phyloP scores from a whole-genome alignment of 2,329 filamentous ascomycete genomes.

The Pyricularia grisea region DNA sequence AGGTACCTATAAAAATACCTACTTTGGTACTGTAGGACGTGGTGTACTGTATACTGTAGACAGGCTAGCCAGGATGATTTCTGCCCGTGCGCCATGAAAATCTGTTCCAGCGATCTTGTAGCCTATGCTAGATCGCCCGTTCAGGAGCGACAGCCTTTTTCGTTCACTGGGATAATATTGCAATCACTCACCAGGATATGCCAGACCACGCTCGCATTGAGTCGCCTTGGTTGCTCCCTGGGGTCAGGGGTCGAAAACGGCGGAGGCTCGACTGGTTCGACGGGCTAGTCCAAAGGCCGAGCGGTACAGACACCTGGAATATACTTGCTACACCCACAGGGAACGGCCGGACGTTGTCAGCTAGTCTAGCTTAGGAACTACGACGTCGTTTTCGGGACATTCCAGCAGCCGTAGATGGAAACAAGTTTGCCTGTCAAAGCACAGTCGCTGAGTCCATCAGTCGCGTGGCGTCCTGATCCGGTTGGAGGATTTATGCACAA shows the following conservation, averaged over 20 bases:
- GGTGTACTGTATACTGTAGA: not conserved
- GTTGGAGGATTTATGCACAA: not conserved
- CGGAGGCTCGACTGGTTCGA: not conserved
- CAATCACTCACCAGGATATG: not conserved
- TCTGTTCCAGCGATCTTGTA: not conserved
- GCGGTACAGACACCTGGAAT: not conserved
- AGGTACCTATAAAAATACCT: not conserved
- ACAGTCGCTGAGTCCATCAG: not conserved
- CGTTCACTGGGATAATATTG: not conserved
- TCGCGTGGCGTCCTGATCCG: not conserved
- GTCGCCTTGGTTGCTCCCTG: not conserved
- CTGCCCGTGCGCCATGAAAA: not conserved
- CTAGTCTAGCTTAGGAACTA: not conserved
- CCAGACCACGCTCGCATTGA: not conserved
- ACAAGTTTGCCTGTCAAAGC: not conserved
- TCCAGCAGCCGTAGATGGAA: not conserved
- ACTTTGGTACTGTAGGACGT: not conserved
- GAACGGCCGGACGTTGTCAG: not conserved
- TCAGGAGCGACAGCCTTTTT: not conserved
- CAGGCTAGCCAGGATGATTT: not conserved
- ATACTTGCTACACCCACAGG: not conserved
- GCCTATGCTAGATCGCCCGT: not conserved
- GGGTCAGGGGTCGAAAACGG: not conserved
- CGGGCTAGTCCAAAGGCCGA: not conserved
- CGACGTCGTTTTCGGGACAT: not conserved